phyloP scores from a whole-genome alignment of 768 basidiomycete species.

The Tremella yokohamensis region DNA sequence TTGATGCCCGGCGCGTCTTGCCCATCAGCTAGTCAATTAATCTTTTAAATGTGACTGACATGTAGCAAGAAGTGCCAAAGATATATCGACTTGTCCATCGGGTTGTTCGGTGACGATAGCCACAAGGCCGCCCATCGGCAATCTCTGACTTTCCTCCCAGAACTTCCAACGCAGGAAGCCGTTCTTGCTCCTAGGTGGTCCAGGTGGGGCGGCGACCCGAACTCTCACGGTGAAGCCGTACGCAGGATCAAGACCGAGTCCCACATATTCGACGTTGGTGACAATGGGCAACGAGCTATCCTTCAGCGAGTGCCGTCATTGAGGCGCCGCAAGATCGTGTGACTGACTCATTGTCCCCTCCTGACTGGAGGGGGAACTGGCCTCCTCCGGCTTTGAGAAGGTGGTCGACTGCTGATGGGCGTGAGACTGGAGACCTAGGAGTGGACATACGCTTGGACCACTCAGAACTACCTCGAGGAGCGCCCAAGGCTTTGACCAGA shows the following conservation, averaged over 20 bases:
- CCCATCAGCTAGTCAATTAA: no score
- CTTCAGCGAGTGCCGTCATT: slow-evolving; percentile 1
- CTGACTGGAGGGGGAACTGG: slow-evolving; percentile 17
- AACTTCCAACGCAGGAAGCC: slow-evolving; percentile 55
- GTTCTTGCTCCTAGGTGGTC: slow-evolving; percentile 55
- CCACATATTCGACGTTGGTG: slow-evolving; percentile 10
- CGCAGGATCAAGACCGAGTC: slow-evolving; percentile 12
- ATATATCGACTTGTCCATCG: slow-evolving; percentile 41
- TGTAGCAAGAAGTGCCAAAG: slow-evolving; percentile 55
- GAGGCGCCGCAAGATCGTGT: slow-evolving; percentile 48
- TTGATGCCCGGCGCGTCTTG: neutral
- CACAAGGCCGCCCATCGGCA: slow-evolving; percentile 63
- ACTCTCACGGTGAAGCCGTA: slow-evolving; percentile 65
- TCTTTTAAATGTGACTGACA: no score
- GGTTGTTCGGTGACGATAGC: slow-evolving; percentile 49
- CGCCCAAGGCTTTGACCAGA: slow-evolving; percentile 12
- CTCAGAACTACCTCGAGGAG: neutral
- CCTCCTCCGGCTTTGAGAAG: slow-evolving; percentile 61
- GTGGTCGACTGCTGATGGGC: slow-evolving; percentile 27
- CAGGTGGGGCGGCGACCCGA: slow-evolving; percentile 59
- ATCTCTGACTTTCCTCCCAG: slow-evolving; percentile 65
- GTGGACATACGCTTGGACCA: slow-evolving; percentile 5
- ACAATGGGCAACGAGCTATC: slow-evolving; percentile 13
- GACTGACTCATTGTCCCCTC: slow-evolving; percentile 54
- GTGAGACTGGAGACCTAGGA: neutral